A percentile compares a stretch with the other conserved stretches of the same genome.
Evolutionary conservation across 495 filamentous ascomycete species (phyloP).

Genomic region (Penicillium manginii): DNA sequence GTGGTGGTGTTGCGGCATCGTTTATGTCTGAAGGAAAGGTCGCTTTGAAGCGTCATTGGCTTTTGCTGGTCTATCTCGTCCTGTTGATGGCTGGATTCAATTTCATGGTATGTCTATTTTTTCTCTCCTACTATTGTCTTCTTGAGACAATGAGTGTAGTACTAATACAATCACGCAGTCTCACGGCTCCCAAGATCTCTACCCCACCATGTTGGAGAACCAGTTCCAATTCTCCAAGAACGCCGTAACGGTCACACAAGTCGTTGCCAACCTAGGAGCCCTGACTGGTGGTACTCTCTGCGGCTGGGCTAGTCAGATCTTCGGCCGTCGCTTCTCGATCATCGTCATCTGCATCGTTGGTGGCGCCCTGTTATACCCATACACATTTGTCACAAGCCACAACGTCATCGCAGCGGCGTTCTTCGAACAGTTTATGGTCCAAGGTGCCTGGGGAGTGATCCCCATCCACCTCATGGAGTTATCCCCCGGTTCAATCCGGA

Average conservation of each 20-base stretch:
- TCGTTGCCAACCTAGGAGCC: slow-evolving; percentile 83
- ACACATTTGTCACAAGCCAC: slow-evolving; percentile 67
- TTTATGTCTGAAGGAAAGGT: slow-evolving; percentile 79
- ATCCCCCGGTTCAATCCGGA: slow-evolving; percentile 77
- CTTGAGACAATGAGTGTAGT: not conserved
- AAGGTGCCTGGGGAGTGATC: slow-evolving; percentile 84
- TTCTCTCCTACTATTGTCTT: not conserved
- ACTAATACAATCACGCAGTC: slow-evolving; percentile 40
- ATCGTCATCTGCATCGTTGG: slow-evolving; percentile 77
- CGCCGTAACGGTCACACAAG: slow-evolving; percentile 79
- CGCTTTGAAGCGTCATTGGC: slow-evolving; percentile 76
- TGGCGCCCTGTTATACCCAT: slow-evolving; percentile 80
- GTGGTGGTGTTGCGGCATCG: slow-evolving; percentile 55
- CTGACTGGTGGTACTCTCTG: slow-evolving; percentile 76
- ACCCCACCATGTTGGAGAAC: slow-evolving; percentile 80
- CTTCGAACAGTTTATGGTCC: slow-evolving; percentile 90
- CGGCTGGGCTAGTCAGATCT: slow-evolving; percentile 79
- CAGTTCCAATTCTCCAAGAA: slow-evolving; percentile 75
- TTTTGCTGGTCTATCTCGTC: slow-evolving; percentile 78
- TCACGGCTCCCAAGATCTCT: slow-evolving; percentile 90
- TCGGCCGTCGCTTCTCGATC: slow-evolving; percentile 81
- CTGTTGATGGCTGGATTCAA: slow-evolving; percentile 90
- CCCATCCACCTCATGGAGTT: slow-evolving; percentile 90
- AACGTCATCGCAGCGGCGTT: slow-evolving; percentile 81
- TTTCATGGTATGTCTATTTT: slow-evolving; percentile 67